Conservation (phyloP, 345 rosid genomes). For the Populus euphratica region DNA sequence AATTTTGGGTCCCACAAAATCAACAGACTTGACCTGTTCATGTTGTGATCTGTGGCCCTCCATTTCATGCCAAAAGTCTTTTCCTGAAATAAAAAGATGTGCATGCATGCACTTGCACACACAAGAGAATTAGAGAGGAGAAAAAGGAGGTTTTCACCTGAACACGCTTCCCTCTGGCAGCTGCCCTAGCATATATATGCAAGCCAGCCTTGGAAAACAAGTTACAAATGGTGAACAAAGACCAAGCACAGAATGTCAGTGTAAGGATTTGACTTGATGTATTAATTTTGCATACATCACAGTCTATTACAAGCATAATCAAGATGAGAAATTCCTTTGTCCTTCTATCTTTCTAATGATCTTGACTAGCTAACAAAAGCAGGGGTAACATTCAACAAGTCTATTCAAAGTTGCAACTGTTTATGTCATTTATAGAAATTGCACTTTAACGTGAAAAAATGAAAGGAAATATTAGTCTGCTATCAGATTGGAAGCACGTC, state of each 20-base stretch:
- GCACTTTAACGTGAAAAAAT: neutral
- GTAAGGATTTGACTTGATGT: neutral
- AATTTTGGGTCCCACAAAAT: neutral
- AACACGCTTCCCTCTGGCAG: constrained; percentile 92
- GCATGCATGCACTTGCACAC: neutral
- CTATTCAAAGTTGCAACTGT: neutral
- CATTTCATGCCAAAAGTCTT: neutral
- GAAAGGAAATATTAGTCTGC: neutral
- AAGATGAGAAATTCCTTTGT: neutral
- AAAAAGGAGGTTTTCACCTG: constrained; percentile 47
- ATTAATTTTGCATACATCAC: neutral
- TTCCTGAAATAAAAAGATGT: neutral
- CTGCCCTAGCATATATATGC: constrained; percentile 89
- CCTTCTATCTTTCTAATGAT: neutral
- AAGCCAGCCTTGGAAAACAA: constrained; percentile 69
- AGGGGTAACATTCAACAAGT: neutral
- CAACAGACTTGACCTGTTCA: neutral
- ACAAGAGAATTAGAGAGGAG: neutral
- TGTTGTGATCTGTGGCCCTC: neutral
- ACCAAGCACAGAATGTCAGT: constrained; percentile 9
- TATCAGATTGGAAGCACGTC: neutral
- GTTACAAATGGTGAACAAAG: neutral
- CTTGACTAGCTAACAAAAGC: neutral
- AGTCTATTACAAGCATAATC: neutral
- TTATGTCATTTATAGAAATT: neutral